Conservation (phyloP, 2,329 filamentous ascomycete genomes). For the Daldinia sp. region DNA sequence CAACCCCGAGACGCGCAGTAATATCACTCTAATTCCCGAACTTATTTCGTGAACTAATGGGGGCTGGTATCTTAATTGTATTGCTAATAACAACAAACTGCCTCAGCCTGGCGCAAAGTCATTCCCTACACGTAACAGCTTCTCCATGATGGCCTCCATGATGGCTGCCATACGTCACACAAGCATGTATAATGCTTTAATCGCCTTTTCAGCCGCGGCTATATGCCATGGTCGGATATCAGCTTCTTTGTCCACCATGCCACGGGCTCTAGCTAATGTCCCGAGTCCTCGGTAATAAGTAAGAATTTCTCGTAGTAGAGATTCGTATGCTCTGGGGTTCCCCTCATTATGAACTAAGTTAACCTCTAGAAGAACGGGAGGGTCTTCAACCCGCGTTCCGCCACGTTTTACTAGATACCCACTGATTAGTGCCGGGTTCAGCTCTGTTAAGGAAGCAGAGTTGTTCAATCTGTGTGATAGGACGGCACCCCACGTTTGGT, state of each 20-base stretch:
- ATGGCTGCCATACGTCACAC: conserved; percentile 60
- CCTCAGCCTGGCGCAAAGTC: conserved; percentile 1
- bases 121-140: background rate
- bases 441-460: conserved; percentile 65
- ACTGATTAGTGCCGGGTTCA: conserved; percentile 69
- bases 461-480: conserved; percentile 75
- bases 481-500: conserved; percentile 81
- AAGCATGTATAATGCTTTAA: conserved; percentile 72
- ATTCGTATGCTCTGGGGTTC: conserved; percentile 68
- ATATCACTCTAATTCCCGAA: background rate
- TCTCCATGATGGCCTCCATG: background rate
- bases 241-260: conserved; percentile 67
- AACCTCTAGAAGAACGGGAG: conserved; percentile 71
- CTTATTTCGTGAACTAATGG: background rate
- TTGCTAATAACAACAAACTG: conserved; percentile 9
- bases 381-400: conserved; percentile 67
- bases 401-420: conserved; percentile 75
- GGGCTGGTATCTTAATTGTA: conserved; percentile 22
- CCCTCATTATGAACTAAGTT: conserved; percentile 71
- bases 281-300: conserved; percentile 76
- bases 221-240: conserved; percentile 84
- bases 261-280: conserved; percentile 75
- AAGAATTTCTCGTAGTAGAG: conserved; percentile 76
- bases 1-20: background rate
- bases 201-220: conserved; percentile 76